Conservation (phyloP, 345 rosid species). For the Pugionium dolabratum region DNA sequence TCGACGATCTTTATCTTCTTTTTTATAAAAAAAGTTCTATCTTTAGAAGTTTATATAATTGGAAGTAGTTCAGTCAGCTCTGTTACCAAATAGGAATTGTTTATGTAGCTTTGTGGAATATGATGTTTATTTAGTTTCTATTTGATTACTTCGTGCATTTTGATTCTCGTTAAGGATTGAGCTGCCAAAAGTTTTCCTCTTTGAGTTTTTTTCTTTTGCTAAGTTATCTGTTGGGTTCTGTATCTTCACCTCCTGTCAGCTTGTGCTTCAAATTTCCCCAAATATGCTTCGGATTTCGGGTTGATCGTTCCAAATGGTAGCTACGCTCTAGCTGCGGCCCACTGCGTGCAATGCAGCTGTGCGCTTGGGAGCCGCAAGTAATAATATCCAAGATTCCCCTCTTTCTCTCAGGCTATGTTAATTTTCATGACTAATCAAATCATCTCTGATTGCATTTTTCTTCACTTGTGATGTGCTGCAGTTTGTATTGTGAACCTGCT, state of each 20-base stretch:
- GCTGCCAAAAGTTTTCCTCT: conserved; percentile 14
- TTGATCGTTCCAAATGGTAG: conserved; percentile 86
- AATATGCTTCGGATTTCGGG: conserved; percentile 64
- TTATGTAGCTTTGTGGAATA: conserved; percentile 2
- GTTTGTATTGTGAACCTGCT: conserved; percentile 92
- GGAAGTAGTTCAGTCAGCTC: too few relatives aligned
- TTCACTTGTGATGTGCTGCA: conserved; percentile 37
- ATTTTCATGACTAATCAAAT: neutral
- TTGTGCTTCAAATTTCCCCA: conserved; percentile 89
- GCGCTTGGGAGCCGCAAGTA: conserved; percentile 88
- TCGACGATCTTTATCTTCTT: neutral
- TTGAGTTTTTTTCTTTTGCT: neutral
- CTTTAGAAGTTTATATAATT: too few relatives aligned
- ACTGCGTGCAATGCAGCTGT: conserved; percentile 95
- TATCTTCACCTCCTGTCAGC: conserved; percentile 46
- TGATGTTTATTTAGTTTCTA: neutral
- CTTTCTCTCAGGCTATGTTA: neutral
- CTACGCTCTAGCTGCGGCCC: conserved; percentile 91
- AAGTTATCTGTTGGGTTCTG: conserved; percentile 5
- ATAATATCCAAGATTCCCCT: conserved; percentile 31
- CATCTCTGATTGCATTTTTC: neutral
- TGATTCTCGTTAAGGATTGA: conserved; percentile 6
- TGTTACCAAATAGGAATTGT: too few relatives aligned
- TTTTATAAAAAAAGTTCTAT: too few relatives aligned
- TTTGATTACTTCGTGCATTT: conserved; percentile 3